Base-by-base conservation (phyloP, 768 basidiomycete species). In the Pleurotus tuoliensis region DNA sequence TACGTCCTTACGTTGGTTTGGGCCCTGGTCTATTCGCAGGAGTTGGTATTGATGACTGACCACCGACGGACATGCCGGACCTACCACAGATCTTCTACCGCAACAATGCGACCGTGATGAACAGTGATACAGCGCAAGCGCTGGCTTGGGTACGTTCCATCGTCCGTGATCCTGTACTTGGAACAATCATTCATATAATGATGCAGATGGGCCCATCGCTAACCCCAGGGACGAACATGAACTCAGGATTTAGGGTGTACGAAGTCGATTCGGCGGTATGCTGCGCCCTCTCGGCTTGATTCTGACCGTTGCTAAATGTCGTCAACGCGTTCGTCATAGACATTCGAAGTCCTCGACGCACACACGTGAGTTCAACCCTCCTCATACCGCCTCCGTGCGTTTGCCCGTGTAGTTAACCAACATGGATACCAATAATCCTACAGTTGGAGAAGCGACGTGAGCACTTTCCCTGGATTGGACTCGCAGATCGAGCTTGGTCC, bases 261-360 rank as follows among this genome's bases (percentile, higher is more conserved):
- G 85, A 87, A 68, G 82, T 88, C 6, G 86, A 88, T 63, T 85
- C 88, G 27, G 76, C 70, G 55, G 88, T 88, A 66, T 49, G 82
- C 67, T n/a, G 20, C 16, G 1, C n/a, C 2, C 15, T 40, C 54
- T 24, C 30, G 45, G 44, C 20, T 49, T 13, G 15, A 44, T 44
- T 16, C 5, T 15, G 11, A 44, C 41, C 27, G 30, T 34, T 34
- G 30, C 30, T 48, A 43, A 48, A 4, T 34, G 2, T 20, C 24
- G 24, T 13, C 9, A 39, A 6, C 51, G 11, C 57, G 34, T 61
- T 55, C 34, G 13, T 24, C 15, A 12, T 59, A 90, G 86, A 88
- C 88, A 3, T 91, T 89, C 62, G 88, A 92, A 30, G 79, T 92
- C 47, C 55, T 90, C 56, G 88, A 92, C 61, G 87, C 88, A 1